Evolutionary conservation across 371 early-diverging fungal genomes (phyloP), one percentile per base, ranked within the genome.

Genomic region (Mucor circinelloides): DNA sequence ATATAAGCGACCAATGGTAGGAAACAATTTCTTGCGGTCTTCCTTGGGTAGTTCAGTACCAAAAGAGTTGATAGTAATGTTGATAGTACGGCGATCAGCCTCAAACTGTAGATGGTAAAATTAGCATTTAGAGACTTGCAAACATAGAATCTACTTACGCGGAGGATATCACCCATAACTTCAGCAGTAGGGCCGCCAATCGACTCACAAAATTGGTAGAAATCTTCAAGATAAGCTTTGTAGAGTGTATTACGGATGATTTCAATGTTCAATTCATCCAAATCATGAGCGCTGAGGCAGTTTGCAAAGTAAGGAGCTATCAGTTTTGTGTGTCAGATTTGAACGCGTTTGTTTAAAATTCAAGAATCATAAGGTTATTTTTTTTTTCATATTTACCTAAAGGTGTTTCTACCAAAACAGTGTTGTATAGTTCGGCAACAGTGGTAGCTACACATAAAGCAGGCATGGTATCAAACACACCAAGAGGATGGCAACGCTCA

Each of bases 251-350:
- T 98, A 69, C 99, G 89, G 72, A 99, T 99, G 64, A 99, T 97
- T 77, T 99, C 99, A 82, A 98, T 97, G 79, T 99, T 97, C 79
- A 98, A 87, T 79, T 98, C 99, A 77, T 99, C 97, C 66, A 99
- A 83, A 79, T 99, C 99, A 68, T 96, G 93, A 25, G 98, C 97
- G 25, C 94, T 94, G 30, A 98, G 82, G 71, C 97, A 99, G 75
- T 97, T 94, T 70, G 92, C 91, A 79, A 99, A 99, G 77, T 99
- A 99, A 52, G 96, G 95, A 4, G 98, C 99, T 91, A 69, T 56
- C 17, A 61, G 46, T 9, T 23, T 40, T 50, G 25, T 50, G 50
- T 50, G 50, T 50, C 50, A 60, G n/a, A 50, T 50, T 44, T 44
- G 25, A 48, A 46, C 62, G 62, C 62, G 52, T 50, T 32, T 32